phyloP scores from a whole-genome alignment of 306 rosid species.

The Glycine latifolia region DNA sequence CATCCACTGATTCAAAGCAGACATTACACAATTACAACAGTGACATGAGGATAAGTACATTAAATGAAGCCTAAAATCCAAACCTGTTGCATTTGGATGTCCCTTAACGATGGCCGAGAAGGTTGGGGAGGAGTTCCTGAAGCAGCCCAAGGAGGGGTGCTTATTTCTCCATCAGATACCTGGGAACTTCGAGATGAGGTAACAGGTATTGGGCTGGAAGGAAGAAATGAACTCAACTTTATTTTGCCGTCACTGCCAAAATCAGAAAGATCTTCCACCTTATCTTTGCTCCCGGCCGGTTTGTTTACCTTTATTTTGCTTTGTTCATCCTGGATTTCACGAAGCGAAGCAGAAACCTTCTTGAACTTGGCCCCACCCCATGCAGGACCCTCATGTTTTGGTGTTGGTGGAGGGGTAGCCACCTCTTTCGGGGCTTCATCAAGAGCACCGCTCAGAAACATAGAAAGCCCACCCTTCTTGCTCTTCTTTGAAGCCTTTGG shows the following conservation, averaged over 20 bases:
- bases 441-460: conserved; percentile 97
- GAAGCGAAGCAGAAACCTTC: conserved; percentile 77
- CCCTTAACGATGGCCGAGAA: conserved; percentile 82
- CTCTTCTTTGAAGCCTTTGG: conserved; percentile 70
- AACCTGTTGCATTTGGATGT: conserved; percentile 97
- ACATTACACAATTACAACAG: neutral
- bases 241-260: conserved; percentile 64
- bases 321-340: conserved; percentile 88
- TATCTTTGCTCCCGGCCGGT: conserved; percentile 49
- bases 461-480: conserved; percentile 92
- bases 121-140: conserved; percentile 86
- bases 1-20: conserved; percentile 13
- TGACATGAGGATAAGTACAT: neutral
- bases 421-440: conserved; percentile 67
- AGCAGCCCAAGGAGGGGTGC: conserved; percentile 90
- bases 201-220: conserved; percentile 91
- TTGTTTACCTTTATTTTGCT: conserved; percentile 57
- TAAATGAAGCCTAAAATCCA: conserved; percentile 36
- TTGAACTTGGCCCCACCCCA: conserved; percentile 89
- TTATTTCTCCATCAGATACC: conserved; percentile 73
- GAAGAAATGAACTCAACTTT: conserved; percentile 72
- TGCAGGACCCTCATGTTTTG: conserved; percentile 82
- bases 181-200: conserved; percentile 51
- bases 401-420: conserved; percentile 64
- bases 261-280: conserved; percentile 62